Evolutionary conservation across 148 eudicot species (phyloP).

Genomic region (Vaccinium corymbosum): DNA sequence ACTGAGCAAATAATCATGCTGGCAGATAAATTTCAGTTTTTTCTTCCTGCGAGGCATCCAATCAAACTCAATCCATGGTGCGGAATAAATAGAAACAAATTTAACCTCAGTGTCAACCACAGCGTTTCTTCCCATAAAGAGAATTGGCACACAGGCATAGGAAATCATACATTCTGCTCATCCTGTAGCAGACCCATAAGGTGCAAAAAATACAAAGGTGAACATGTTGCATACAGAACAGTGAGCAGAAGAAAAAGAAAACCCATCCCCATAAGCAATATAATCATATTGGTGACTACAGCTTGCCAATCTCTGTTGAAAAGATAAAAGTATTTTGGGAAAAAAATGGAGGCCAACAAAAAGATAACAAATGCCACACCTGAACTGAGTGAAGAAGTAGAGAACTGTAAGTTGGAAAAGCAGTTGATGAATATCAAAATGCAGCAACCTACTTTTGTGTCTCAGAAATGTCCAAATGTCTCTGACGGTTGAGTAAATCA

Average conservation of each 20-base stretch:
- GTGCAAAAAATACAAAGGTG: not conserved
- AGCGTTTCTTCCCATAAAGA: not conserved
- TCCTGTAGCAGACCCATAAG: not conserved
- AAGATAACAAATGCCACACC: not conserved
- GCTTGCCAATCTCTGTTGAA: not conserved
- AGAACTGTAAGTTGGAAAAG: not conserved
- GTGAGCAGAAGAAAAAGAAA: not conserved
- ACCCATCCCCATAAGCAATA: not conserved
- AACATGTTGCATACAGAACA: not conserved
- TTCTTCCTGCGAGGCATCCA: not conserved
- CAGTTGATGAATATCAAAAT: not conserved
- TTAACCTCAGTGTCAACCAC: conserved; percentile 8
- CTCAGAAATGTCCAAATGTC: not conserved
- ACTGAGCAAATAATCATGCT: not conserved
- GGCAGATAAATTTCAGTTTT: not conserved
- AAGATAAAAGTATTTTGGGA: not conserved
- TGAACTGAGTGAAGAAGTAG: not conserved
- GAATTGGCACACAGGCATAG: not conserved
- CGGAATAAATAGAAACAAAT: not conserved
- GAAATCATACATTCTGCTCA: not conserved
- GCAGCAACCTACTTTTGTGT: not conserved
- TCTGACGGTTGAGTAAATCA: not conserved
- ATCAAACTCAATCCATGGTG: not conserved
- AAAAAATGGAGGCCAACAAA: not conserved
- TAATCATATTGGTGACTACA: not conserved